Evolutionary conservation across 768 basidiomycete genomes (phyloP), one percentile per base, ranked within the genome.

Genomic region (Pulveroboletus frians): DNA sequence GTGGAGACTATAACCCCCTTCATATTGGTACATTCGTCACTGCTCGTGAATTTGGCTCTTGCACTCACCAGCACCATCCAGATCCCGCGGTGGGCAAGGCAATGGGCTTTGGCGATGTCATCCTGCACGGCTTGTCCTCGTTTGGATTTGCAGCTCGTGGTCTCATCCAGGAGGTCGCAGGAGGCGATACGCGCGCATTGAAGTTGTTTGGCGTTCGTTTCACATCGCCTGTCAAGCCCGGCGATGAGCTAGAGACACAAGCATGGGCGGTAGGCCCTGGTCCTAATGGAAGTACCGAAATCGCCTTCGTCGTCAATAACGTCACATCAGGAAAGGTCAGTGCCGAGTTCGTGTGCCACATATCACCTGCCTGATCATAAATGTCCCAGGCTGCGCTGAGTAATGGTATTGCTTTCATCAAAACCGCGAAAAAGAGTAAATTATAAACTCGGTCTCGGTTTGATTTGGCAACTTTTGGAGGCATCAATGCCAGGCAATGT

Each of bases 71-170:
- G 4, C 27, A 14, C 27, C 13, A 20, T 44, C 3, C 61, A 86
- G 90, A 92, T 70, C 88, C 90, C 1, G 65, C 60, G 13, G 80
- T 88, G 34, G 91, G 89, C n/a, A 64, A 80, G 54, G 74, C 72
- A 8, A 74, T 82, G 15, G 88, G 89, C 10, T 92, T 94, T 59
- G 88, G 88, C 3, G 91, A 84, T 41, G 81, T 85, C 32, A 92
- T 94, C 58, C 76, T 93, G 3, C 91, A 94, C 61, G 91, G 91
- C 26, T 75, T 93, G 21, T 83, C 85, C 17, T 80, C 85, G 0
- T 92, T 79, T 62, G 91, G 91, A 9, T 91, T 91, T 62, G 85
- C 76, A 8, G 92, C 88, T 3, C 82, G 90, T 37, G 87, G 81
- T 1, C 68, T 93, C 46, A 73, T 94, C 52, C 75, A 76, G 49